These are phyloP conservation scores for Suhomyces terraborum DNA, from an alignment of 1,139 yeast genomes.

Conservation along the genomic window DNA sequence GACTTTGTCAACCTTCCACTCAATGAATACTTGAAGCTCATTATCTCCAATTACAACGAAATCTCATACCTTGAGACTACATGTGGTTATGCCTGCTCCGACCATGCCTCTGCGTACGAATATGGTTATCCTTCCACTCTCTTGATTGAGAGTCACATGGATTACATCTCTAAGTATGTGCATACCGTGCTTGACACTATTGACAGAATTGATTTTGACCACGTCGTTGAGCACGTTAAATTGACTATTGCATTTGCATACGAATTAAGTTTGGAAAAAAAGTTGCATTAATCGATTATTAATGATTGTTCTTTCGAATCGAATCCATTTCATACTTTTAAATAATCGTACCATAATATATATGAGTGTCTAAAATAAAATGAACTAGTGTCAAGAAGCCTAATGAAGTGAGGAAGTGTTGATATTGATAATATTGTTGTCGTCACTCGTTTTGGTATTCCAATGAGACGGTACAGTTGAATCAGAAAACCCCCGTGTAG, in stretches of 20 bases:
- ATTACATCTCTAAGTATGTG: slow-evolving; percentile 63
- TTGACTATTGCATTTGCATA: slow-evolving; percentile 68
- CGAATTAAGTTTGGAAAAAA: slow-evolving; percentile 52
- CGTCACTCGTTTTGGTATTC: background rate
- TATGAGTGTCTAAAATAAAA: background rate
- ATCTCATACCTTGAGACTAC: slow-evolving; percentile 72
- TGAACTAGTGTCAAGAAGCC: no score
- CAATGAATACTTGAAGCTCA: slow-evolving; percentile 61
- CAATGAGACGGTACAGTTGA: no score
- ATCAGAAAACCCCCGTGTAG: background rate
- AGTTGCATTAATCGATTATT: slow-evolving; percentile 5
- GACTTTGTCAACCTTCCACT: slow-evolving; percentile 68
- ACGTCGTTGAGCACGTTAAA: slow-evolving; percentile 61
- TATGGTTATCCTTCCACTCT: slow-evolving; percentile 84
- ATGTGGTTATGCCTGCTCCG: slow-evolving; percentile 94
- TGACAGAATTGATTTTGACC: slow-evolving; percentile 62
- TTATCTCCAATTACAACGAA: slow-evolving; percentile 60
- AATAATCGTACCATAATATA: background rate
- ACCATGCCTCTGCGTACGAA: slow-evolving; percentile 83
- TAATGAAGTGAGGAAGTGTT: no score
- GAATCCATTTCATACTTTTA: no score
- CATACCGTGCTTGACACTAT: slow-evolving; percentile 81
- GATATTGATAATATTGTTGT: no score
- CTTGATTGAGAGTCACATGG: slow-evolving; percentile 74
- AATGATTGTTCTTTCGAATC: background rate